A percentile compares a stretch with the other conserved stretches of the same genome.
These are phyloP conservation scores for Ganoderma meredithae DNA, from an alignment of 1,284 basidiomycete species.

Conservation along the genomic window DNA sequence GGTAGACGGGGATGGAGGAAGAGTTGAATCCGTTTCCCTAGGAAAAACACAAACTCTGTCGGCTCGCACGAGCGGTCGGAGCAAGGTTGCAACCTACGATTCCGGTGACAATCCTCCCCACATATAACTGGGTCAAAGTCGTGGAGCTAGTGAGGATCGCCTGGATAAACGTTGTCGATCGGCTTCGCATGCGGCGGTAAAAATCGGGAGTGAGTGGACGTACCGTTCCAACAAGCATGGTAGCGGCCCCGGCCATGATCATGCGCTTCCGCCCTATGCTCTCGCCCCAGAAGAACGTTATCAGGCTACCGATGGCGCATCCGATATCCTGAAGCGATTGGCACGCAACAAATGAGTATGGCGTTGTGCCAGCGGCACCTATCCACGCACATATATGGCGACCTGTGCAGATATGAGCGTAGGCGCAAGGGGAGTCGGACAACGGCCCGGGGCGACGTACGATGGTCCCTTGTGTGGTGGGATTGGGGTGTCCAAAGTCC, in stretches of 20 bases:
- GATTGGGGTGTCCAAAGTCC: conserved; percentile 49
- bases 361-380: background rate
- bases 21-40: conserved; percentile 35
- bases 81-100: conserved; percentile 39
- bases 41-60: background rate
- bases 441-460: conserved; percentile 34
- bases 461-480: conserved; percentile 51
- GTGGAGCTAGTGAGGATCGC: conserved; percentile 43
- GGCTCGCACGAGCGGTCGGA: background rate
- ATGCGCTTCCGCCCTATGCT: conserved; percentile 50
- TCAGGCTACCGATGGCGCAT: conserved; percentile 40
- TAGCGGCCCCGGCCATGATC: conserved; percentile 50
- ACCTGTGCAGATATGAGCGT: conserved; percentile 5
- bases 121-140: conserved; percentile 50
- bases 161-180: conserved; percentile 35
- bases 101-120: conserved; percentile 61
- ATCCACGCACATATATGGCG: conserved; percentile 34
- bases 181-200: background rate
- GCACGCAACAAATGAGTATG: background rate
- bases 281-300: conserved; percentile 52
- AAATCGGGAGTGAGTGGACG: background rate
- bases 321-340: conserved; percentile 46
- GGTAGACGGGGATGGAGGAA: conserved; percentile 36
- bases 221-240: conserved; percentile 50
- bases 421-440: too few relatives aligned